Evolutionary conservation across 371 early-diverging fungal species (phyloP).

Genomic region (Aphelidium insulamus): DNA sequence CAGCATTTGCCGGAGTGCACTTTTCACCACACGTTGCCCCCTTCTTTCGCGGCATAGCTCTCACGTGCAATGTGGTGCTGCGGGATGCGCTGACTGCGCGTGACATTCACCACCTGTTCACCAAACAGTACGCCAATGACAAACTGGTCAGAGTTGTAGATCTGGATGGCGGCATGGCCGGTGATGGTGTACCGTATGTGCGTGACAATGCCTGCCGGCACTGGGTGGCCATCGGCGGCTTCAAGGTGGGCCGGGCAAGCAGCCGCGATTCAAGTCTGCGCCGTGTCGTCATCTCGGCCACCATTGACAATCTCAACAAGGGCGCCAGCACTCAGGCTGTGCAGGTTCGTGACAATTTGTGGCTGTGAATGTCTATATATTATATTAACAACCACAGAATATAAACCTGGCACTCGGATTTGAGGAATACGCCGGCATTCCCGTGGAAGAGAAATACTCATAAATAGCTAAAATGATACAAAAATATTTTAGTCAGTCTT

Average conservation of each 20-base stretch:
- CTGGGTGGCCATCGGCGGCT: conserved; percentile 72
- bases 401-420: conserved; percentile 47
- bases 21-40: conserved; percentile 83
- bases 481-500: too few species aligned
- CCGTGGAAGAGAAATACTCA: conserved; percentile 10
- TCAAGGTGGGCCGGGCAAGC: conserved; percentile 66
- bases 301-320: conserved; percentile 88
- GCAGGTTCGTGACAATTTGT: conserved; percentile 28
- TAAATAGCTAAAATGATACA: too few species aligned
- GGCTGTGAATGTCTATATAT: conserved; percentile 11
- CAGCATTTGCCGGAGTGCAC: conserved; percentile 9
- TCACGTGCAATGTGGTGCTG: conserved; percentile 70
- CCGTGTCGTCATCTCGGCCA: conserved; percentile 67
- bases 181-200: conserved; percentile 54
- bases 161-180: too few species aligned
- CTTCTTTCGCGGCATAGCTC: conserved; percentile 77
- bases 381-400: conserved; percentile 24
- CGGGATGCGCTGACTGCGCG: conserved; percentile 29
- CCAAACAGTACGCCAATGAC: conserved; percentile 46
- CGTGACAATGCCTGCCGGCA: conserved; percentile 67
- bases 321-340: conserved; percentile 91
- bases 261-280: too few species aligned
- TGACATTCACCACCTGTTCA: conserved; percentile 42
- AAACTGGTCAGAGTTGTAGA: conserved; percentile 45
- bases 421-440: conserved; percentile 67